Base-by-base conservation (phyloP, 345 rosid genomes). In the Rhodomyrtus tomentosa region DNA sequence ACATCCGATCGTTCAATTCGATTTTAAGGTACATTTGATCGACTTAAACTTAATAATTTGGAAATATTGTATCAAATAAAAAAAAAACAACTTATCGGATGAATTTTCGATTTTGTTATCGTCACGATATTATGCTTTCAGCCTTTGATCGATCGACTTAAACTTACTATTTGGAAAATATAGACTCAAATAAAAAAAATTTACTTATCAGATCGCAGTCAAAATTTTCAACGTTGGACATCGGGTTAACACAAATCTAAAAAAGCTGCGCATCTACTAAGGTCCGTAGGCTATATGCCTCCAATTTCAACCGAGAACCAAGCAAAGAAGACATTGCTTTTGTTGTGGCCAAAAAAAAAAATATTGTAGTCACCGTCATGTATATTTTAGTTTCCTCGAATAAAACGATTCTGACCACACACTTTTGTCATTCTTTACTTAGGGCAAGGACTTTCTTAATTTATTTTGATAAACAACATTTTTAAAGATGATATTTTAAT, bases 1-100 rank as follows among this genome's bases (percentile, higher is more conserved):
- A 10, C 11, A 29, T 59, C 1, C 0, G 0, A 59, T 29, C 22
- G 0, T 13, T 58, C 21, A 0, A 4, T 27, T 15, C 1, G 4
- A 59, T 29, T 29, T 14, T 13, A 29, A 15, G 2, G 7, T 14
- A 29, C 73, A 15, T 32, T 4, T 4, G 1, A 68, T 32, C 76
- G 4, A 68, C 2, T 36, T 8, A 4, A 32, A 32, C 5, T 32
- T 32, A 32, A 3, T 2, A 59, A 27, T 59, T 14, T 27, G 1
- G 11, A 62, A 62, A 62, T 62, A 62, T 16, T 0, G 5, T 15
- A 21, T 62, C 6, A 8, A 32, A 7, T 62, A 10, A 16, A 62
- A 16, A 14, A 62, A n/a, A 38, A 16, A 14, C 32, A 29, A 7
- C 18, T 32, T 20, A 4, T 32, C 2, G 1, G 42, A 32, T 62